phyloP scores from a whole-genome alignment of 2,329 filamentous ascomycete species.

The Xylariaceae sp. region DNA sequence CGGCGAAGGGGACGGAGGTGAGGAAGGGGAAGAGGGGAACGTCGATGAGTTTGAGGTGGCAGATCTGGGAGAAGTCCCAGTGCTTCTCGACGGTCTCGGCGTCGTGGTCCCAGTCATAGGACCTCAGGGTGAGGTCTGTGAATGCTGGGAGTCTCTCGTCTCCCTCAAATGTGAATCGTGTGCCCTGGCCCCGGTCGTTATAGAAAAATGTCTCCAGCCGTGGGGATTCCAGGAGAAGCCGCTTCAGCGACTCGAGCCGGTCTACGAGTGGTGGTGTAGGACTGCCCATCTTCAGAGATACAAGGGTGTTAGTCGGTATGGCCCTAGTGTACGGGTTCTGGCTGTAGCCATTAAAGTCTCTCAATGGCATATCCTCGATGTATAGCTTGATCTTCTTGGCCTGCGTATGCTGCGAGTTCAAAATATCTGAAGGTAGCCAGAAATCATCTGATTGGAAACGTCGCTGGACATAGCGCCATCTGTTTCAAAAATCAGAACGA shows the following conservation, averaged over 20 bases:
- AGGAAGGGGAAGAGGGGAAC: conserved; percentile 43
- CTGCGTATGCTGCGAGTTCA: conserved; percentile 28
- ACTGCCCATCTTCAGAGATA: conserved; percentile 36
- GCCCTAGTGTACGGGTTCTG: conserved; percentile 32
- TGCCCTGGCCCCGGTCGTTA: conserved; percentile 40
- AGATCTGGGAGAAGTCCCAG: conserved; percentile 44
- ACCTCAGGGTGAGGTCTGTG: conserved; percentile 36
- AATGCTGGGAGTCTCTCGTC: conserved; percentile 41
- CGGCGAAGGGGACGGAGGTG: conserved; percentile 32
- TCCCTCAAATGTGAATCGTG: conserved; percentile 35
- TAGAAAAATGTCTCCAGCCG: conserved; percentile 37
- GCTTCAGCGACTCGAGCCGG: conserved; percentile 37
- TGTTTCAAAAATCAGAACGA: conserved; percentile 11
- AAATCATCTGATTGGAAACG: conserved; percentile 22
- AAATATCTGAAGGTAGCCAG: conserved; percentile 37
- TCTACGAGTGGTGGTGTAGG: conserved; percentile 38
- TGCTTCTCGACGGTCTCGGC: conserved; percentile 33
- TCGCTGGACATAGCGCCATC: conserved; percentile 35
- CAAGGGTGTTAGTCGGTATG: conserved; percentile 34
- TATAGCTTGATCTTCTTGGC: conserved; percentile 29
- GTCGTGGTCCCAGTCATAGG: conserved; percentile 46
- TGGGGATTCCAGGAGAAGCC: conserved; percentile 33
- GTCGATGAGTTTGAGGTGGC: conserved; percentile 36
- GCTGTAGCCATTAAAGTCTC: conserved; percentile 30
- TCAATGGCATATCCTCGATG: conserved; percentile 38